phyloP scores from a whole-genome alignment of 116 monocot species.

The Dioscorea cayenensis region DNA sequence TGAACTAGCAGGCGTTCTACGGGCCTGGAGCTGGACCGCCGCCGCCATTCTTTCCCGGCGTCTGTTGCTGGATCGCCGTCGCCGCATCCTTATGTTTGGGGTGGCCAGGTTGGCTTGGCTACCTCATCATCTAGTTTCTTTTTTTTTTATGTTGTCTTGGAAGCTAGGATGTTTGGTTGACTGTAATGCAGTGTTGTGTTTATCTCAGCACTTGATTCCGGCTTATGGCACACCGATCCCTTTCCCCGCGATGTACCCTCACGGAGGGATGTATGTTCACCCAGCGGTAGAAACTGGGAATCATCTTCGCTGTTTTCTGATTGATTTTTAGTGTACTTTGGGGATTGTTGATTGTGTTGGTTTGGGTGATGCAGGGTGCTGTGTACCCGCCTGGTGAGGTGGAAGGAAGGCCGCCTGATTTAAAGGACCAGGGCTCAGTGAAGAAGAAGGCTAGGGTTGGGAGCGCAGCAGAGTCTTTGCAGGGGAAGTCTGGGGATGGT shows the following conservation, averaged over 20 bases:
- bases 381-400: background rate
- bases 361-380: background rate
- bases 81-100: background rate
- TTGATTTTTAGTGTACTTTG: background rate
- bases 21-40: background rate
- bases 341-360: background rate
- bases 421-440: background rate
- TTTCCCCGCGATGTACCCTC: background rate
- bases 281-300: background rate
- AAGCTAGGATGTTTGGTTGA: too few species aligned
- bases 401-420: background rate
- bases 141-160: too few species aligned
- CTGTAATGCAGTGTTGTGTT: background rate
- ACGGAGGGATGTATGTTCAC: background rate
- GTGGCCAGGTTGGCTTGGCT: background rate
- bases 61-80: background rate
- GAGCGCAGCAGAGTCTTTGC: background rate
- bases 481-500: background rate
- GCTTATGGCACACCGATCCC: conserved; percentile 3
- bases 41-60: background rate
- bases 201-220: background rate
- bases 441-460: background rate
- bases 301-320: background rate
- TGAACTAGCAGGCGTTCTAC: background rate
- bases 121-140: background rate